Conservation (phyloP, 2,329 filamentous ascomycete species). For the Nothomitra cinnamomea region DNA sequence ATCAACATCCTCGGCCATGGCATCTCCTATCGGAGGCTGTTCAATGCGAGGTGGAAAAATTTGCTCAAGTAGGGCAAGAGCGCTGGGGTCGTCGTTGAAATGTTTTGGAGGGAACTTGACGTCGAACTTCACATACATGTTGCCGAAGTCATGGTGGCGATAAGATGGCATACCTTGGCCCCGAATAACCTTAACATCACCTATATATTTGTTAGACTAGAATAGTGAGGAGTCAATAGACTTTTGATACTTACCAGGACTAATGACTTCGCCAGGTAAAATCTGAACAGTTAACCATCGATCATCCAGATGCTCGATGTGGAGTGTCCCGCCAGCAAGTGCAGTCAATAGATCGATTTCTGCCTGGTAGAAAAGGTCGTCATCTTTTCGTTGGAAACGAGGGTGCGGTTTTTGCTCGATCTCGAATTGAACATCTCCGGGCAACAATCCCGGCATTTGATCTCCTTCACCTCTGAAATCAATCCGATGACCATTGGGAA, state of each 20-base stretch:
- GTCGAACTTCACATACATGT: constrained; percentile 93
- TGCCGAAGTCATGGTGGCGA: constrained; percentile 87
- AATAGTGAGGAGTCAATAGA: background rate
- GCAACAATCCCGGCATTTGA: constrained; percentile 79
- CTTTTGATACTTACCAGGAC: constrained; percentile 49
- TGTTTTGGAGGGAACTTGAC: constrained; percentile 87
- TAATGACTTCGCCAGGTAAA: constrained; percentile 83
- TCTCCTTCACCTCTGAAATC: constrained; percentile 96
- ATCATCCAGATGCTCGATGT: constrained; percentile 92
- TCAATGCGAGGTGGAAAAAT: constrained; percentile 61
- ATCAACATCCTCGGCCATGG: constrained; percentile 80
- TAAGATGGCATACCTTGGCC: constrained; percentile 96
- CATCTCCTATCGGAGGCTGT: constrained; percentile 57
- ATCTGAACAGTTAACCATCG: constrained; percentile 92
- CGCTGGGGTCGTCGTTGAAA: constrained; percentile 42
- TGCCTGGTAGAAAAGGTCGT: constrained; percentile 87
- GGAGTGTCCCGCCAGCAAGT: constrained; percentile 76
- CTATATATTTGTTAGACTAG: constrained; percentile 27
- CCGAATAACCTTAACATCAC: constrained; percentile 80
- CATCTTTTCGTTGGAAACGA: constrained; percentile 88
- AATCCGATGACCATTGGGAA: constrained; percentile 86
- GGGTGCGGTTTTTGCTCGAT: constrained; percentile 98
- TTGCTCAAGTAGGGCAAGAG: constrained; percentile 64
- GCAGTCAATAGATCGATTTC: constrained; percentile 94
- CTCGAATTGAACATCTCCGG: constrained; percentile 94